Evolutionary conservation across 1,284 basidiomycete genomes (phyloP).

Genomic region (Cryptococcus jaspeensis): DNA sequence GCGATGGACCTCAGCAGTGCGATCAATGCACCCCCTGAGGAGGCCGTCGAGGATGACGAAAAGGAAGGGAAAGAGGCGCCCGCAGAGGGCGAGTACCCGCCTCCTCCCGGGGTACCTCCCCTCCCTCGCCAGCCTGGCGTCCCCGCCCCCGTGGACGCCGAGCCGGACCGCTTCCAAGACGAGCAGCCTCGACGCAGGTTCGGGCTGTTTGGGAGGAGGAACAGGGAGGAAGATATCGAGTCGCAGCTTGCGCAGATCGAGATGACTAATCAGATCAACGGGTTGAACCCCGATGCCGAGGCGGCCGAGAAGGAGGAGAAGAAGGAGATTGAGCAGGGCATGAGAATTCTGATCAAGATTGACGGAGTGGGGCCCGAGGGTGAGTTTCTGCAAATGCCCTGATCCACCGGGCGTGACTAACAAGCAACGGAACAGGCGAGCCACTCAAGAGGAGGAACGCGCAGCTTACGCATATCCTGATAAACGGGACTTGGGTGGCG

Average conservation of each 20-base stretch:
- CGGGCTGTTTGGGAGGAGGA: slow-evolving; percentile 28
- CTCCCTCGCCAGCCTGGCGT: no score
- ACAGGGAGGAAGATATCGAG: slow-evolving; percentile 39
- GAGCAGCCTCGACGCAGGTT: slow-evolving; percentile 25
- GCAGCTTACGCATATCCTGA: slow-evolving; percentile 78
- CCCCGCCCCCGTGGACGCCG: not conserved
- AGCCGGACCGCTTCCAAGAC: slow-evolving; percentile 2
- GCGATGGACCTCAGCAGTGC: slow-evolving; percentile 44
- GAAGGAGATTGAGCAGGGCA: slow-evolving; percentile 61
- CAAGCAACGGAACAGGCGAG: slow-evolving; percentile 28
- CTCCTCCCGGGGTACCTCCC: no score
- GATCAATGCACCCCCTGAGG: slow-evolving; percentile 31
- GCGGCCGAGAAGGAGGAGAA: slow-evolving; percentile 53
- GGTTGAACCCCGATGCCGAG: slow-evolving; percentile 19
- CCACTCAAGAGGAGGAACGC: slow-evolving; percentile 66
- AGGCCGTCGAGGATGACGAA: slow-evolving; percentile 10
- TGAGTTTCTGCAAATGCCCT: slow-evolving; percentile 37
- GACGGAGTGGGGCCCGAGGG: slow-evolving; percentile 73
- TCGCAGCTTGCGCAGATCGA: slow-evolving; percentile 32
- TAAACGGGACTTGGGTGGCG: slow-evolving; percentile 66
- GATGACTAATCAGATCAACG: slow-evolving; percentile 28
- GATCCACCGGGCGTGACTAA: not conserved
- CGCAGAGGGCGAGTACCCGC: no score
- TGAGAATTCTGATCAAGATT: slow-evolving; percentile 70
- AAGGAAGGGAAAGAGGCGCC: slow-evolving; percentile 8